Base-by-base conservation (phyloP, 2,329 filamentous ascomycete genomes). In the Anthostomella pinea region DNA sequence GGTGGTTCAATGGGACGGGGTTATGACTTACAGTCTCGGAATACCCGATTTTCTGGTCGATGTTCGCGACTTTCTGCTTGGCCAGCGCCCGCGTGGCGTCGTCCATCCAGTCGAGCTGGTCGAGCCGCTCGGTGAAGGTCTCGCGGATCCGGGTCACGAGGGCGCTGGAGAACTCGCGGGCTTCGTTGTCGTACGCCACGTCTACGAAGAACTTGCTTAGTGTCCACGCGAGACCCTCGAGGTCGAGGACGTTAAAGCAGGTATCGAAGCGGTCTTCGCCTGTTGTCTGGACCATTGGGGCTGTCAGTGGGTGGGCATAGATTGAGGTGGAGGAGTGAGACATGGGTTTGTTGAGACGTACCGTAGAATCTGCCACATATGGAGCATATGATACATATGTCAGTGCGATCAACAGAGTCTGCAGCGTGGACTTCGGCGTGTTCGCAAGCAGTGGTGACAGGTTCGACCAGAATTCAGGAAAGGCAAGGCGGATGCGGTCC, bases 41-140 rank as follows among this genome's bases (percentile, higher is more conserved):
- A 51, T 83, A 85, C 2, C 81, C 81, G 35, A 86, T 81, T 54
- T 84, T 84, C 46, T 83, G 78, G 13, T 75, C 64, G 45, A 86
- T 85, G 39, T 82, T 79, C 45, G 78, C 68, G 3, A 85, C 74
- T 55, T 85, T 86, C 35, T 79, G 65, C 27, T 79, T 75, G 2
- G 79, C 79, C 6, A 78, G 65, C 35, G 74, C 65, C 28, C 74
- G 73, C 14, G 81, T 77, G 28, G 75, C 68, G 2, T 75, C 63
- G 27, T 79, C 77, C 73, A 85, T 83, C 83, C 83, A 87, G 11
- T 69, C 62, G 1, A 77, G 75, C 3, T 65, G 60, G 22, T 73
- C 67, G 29, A 86, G 63, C 40, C 76, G 82, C 38, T 75, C 28
- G 21, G 19, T 23, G 8, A 38, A 41, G 10, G 39, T 22, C 14